phyloP scores from a whole-genome alignment of 202 grass and related monocot species.

The Bolboschoenoplectus hybrid region DNA sequence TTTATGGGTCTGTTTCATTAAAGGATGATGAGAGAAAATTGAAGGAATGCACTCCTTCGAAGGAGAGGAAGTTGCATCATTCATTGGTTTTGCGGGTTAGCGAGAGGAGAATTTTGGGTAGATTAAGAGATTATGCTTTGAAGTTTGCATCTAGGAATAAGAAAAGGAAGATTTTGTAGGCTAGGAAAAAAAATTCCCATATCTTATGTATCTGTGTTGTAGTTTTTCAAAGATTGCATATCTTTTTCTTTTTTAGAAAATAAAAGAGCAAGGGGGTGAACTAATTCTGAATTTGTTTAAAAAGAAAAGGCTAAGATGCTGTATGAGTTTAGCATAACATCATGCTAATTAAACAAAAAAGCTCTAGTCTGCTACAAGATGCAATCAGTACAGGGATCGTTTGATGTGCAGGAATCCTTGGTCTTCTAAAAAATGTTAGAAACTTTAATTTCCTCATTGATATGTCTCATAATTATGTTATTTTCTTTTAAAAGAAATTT shows the following conservation, averaged over 20 bases:
- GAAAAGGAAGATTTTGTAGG: slow-evolving; percentile 53
- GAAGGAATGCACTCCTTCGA: slow-evolving; percentile 43
- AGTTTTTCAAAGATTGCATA: neutral
- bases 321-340: neutral
- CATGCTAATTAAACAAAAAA: neutral
- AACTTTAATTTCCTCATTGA: neutral
- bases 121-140: slow-evolving; percentile 54
- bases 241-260: neutral
- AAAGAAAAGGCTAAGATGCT: neutral
- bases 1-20: slow-evolving; percentile 61
- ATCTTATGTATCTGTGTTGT: neutral
- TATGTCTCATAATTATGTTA: no score
- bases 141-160: slow-evolving; percentile 48
- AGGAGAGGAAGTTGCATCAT: slow-evolving; percentile 66
- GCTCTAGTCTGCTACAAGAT: neutral
- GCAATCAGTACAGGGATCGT: neutral
- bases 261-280: neutral
- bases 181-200: neutral
- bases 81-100: slow-evolving; percentile 69
- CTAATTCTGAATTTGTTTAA: neutral
- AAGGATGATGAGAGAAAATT: slow-evolving; percentile 54
- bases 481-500: no score
- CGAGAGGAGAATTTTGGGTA: slow-evolving; percentile 70
- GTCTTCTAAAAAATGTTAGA: neutral
- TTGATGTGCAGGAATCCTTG: no score